These are phyloP conservation scores for Sarocladium strictum DNA, from an alignment of 2,329 filamentous ascomycete genomes.

Conservation along the genomic window DNA sequence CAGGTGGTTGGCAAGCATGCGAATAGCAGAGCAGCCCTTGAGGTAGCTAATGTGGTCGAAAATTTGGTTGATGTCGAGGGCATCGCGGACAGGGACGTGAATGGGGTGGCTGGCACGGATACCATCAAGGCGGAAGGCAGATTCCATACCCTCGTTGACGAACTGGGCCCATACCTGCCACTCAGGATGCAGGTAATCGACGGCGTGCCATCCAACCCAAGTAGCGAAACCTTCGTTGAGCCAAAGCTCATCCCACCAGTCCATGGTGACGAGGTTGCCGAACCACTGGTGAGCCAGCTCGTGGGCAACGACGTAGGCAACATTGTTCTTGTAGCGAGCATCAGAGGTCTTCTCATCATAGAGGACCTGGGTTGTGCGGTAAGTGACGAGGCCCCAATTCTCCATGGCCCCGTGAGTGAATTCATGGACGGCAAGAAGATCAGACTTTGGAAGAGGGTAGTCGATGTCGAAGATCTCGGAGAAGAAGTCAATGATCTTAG, in stretches of 20 bases:
- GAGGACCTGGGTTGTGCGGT: conserved; percentile 90
- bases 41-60: conserved; percentile 96
- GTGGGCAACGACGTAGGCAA: conserved; percentile 97
- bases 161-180: conserved; percentile 99
- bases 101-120: conserved; percentile 92
- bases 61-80: conserved; percentile 94
- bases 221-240: conserved; percentile 96
- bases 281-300: conserved; percentile 97
- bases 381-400: conserved; percentile 95
- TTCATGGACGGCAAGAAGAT: conserved; percentile 86
- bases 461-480: conserved; percentile 92
- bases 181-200: conserved; percentile 88
- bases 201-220: conserved; percentile 93
- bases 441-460: conserved; percentile 87
- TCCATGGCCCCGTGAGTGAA: conserved; percentile 89
- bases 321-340: conserved; percentile 82
- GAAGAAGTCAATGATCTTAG: conserved; percentile 93
- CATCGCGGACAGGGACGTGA: conserved; percentile 89
- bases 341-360: conserved; percentile 92
- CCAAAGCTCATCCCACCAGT: conserved; percentile 94
- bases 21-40: conserved; percentile 92
- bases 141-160: conserved; percentile 89
- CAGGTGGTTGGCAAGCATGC: conserved; percentile 90
- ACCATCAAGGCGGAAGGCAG: conserved; percentile 82
- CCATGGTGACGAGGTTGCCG: conserved; percentile 91